Base-by-base conservation (phyloP, 148 eudicot species). In the Salicornia ramosissima region DNA sequence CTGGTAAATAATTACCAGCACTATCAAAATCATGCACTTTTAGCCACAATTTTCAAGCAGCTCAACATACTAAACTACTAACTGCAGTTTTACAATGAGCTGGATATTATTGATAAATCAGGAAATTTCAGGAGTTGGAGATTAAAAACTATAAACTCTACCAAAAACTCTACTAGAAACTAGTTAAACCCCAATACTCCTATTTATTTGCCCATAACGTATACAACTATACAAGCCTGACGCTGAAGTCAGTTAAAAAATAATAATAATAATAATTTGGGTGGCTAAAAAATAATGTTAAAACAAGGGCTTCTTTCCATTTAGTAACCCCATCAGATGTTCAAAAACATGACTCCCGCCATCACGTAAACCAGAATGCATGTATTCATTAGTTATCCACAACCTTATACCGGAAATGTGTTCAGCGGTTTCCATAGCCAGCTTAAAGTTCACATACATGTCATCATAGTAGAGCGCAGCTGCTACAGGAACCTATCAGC, bases 341-440 rank as follows among this genome's bases (percentile, higher is more conserved):
- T 86, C 90, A 57, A 90, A 80, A 50, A 94, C 90, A n/a, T 68
- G 85, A 40, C 71, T 70, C 2, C 91, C 92, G 7, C 74, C 78
- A 28, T 94, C 99, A 40, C 96, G 79, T 58, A 94, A 75, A 56
- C 99, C 97, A 50, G 99, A 94, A 79, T 94, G 99, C 97, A 87
- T 94, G 79, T 87, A 90, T 74, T 94, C 97, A 40, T 94, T 94
- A 1, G 96, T 94, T 26, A 94, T 78, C 92, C 96, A 94, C 68
- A 84, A 73, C 81, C 97, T 78, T 47, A 94, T 85, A 51, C 92
- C 97, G 7, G 81, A 76, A 19, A 94, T 94, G 55, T 84, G 79
- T 63, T 91, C 74, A 50, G 96, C 90, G 0, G 93, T 88, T 71
- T 86, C 89, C 86, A 68, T 84, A 14, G 84, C 87, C 45, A 90